phyloP scores from a whole-genome alignment of 2,329 filamentous ascomycete species.

The Fusarium anthophilum region DNA sequence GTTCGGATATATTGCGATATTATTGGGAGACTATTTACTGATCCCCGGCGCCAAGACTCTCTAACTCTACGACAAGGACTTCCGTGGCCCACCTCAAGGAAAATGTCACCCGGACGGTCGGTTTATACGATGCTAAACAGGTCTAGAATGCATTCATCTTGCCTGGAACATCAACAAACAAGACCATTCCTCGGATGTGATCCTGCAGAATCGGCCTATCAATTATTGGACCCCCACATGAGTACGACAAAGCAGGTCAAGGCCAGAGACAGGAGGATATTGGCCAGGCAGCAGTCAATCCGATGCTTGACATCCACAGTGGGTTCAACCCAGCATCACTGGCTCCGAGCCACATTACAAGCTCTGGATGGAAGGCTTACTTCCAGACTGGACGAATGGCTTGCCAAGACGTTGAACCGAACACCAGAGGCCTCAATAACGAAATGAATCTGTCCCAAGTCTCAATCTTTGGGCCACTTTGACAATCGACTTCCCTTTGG shows the following conservation, averaged over 20 bases:
- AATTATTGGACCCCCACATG: background rate
- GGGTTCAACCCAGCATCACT: background rate
- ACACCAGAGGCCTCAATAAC: background rate
- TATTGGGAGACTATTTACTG: background rate
- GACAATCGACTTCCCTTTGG: background rate
- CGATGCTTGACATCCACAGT: background rate
- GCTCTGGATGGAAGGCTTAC: background rate
- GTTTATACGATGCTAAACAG: background rate
- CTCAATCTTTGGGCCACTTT: background rate
- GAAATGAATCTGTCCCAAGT: background rate
- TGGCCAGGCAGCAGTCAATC: background rate
- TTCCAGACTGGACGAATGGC: background rate
- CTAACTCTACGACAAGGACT: background rate
- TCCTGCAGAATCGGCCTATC: background rate
- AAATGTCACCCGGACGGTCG: background rate
- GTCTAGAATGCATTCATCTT: background rate
- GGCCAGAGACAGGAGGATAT: background rate
- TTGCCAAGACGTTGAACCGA: slow-evolving; percentile 1
- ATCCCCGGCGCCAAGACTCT: background rate
- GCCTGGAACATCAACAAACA: background rate
- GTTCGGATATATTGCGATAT: background rate
- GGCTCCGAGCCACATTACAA: background rate
- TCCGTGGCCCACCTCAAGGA: background rate
- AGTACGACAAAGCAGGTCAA: background rate
- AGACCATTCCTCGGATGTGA: background rate